Percentiles rank a stretch among this genome's conserved stretches.
These are phyloP conservation scores for Rhinocladiella mackenziei DNA, from an alignment of 2,329 filamentous ascomycete genomes.

Conservation along the genomic window DNA sequence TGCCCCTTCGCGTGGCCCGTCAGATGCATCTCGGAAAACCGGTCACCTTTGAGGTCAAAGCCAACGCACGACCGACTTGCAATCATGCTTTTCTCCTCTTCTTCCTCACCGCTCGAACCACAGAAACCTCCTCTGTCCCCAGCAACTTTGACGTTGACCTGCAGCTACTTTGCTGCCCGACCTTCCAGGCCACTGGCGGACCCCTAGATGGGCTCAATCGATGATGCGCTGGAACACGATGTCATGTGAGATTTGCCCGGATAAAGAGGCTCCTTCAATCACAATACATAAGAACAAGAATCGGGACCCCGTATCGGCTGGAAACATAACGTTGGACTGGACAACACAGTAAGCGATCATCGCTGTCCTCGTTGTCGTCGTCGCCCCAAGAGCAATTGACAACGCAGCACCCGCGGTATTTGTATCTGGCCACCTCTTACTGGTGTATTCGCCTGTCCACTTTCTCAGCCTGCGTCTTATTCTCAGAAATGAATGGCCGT, in stretches of 20 bases:
- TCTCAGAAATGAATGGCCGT: slow-evolving; percentile 1
- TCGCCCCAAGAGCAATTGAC: slow-evolving; percentile 6
- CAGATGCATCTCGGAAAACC: too few relatives aligned
- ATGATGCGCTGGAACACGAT: slow-evolving; percentile 1
- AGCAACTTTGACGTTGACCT: neutral
- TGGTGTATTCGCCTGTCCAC: slow-evolving; percentile 6
- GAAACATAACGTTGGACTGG: too few relatives aligned
- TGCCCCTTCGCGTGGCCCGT: too few relatives aligned
- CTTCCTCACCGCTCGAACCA: neutral
- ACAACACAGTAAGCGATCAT: slow-evolving; percentile 11
- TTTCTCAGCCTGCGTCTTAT: neutral
- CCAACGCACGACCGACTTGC: slow-evolving; percentile 15
- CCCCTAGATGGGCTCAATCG: neutral
- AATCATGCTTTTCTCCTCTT: neutral
- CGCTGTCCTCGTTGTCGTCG: too few relatives aligned
- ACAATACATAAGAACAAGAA: too few relatives aligned
- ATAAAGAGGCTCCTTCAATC: too few relatives aligned
- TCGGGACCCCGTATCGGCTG: too few relatives aligned
- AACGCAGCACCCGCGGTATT: slow-evolving; percentile 15
- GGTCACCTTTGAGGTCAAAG: neutral
- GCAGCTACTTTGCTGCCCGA: slow-evolving; percentile 5
- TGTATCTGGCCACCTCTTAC: slow-evolving; percentile 9
- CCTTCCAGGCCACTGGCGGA: neutral
- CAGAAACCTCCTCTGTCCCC: neutral
- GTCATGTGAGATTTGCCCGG: slow-evolving; percentile 4